phyloP scores from a whole-genome alignment of 2,329 filamentous ascomycete genomes.

The Colletotrichum cereale region DNA sequence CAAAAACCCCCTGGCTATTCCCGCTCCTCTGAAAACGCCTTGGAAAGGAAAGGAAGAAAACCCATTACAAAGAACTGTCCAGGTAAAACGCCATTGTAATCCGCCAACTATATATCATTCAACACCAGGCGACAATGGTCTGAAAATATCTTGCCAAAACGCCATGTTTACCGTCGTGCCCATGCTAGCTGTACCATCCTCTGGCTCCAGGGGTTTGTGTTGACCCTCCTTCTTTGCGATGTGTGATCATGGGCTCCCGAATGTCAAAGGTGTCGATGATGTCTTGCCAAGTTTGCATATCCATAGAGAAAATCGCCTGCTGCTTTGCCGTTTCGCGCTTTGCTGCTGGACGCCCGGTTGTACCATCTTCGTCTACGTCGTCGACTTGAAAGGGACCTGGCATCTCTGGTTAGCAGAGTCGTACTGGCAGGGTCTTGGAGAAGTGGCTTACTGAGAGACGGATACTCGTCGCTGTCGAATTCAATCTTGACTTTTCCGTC shows the following conservation, averaged over 20 bases:
- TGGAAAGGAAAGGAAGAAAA: background rate
- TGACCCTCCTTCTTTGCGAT: constrained; percentile 72
- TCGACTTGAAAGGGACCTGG: constrained; percentile 55
- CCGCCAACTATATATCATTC: background rate
- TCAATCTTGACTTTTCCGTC: constrained; percentile 84
- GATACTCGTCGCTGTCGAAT: constrained; percentile 78
- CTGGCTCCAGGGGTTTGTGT: constrained; percentile 64
- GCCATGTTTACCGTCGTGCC: background rate
- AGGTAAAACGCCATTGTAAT: background rate
- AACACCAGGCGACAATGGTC: background rate
- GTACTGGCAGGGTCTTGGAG: constrained; percentile 23
- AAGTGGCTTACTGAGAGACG: constrained; percentile 78
- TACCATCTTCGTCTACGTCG: constrained; percentile 59
- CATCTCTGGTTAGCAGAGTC: constrained; percentile 39
- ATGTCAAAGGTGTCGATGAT: constrained; percentile 83
- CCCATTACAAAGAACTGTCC: background rate
- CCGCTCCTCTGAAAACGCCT: constrained; percentile 2
- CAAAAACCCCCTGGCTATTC: constrained; percentile 6
- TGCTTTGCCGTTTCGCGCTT: constrained; percentile 73
- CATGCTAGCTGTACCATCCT: constrained; percentile 74
- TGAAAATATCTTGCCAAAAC: constrained; percentile 5
- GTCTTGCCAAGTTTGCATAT: constrained; percentile 85
- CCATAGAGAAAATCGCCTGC: constrained; percentile 89
- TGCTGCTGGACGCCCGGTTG: constrained; percentile 58
- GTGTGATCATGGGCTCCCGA: constrained; percentile 84